These are phyloP conservation scores for Ophiostoma perfectum DNA, from an alignment of 2,329 filamentous ascomycete genomes.

Conservation along the genomic window DNA sequence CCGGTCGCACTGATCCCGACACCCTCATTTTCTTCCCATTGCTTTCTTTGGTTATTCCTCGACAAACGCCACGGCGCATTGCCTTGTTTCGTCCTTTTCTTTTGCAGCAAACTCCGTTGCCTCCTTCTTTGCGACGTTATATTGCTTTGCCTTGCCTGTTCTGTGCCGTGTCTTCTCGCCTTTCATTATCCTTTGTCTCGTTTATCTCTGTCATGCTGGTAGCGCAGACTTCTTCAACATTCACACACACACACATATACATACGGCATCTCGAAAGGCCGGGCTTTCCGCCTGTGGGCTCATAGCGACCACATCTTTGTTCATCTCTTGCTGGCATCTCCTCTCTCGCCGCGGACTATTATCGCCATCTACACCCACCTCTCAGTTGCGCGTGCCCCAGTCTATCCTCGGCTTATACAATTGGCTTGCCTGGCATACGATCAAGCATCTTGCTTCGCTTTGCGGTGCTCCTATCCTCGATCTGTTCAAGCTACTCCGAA, in stretches of 20 bases:
- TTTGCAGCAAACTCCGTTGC: neutral
- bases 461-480: neutral
- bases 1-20: constrained; percentile 15
- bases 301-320: neutral
- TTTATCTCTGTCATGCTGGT: neutral
- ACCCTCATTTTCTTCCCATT: neutral
- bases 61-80: neutral
- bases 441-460: neutral
- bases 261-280: neutral
- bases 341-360: constrained; percentile 2
- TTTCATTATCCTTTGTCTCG: neutral
- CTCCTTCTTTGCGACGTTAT: neutral
- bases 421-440: neutral
- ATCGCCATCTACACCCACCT: neutral
- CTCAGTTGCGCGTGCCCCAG: neutral
- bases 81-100: neutral
- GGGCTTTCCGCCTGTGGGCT: neutral
- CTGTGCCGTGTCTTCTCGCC: neutral
- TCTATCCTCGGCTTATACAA: neutral
- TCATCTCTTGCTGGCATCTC: neutral
- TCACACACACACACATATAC: neutral
- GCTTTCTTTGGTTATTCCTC: neutral
- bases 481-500: neutral
- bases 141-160: neutral
- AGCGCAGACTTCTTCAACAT: neutral